These are phyloP conservation scores for Eucalyptus curtisii DNA, from an alignment of 345 rosid genomes.

Conservation along the genomic window DNA sequence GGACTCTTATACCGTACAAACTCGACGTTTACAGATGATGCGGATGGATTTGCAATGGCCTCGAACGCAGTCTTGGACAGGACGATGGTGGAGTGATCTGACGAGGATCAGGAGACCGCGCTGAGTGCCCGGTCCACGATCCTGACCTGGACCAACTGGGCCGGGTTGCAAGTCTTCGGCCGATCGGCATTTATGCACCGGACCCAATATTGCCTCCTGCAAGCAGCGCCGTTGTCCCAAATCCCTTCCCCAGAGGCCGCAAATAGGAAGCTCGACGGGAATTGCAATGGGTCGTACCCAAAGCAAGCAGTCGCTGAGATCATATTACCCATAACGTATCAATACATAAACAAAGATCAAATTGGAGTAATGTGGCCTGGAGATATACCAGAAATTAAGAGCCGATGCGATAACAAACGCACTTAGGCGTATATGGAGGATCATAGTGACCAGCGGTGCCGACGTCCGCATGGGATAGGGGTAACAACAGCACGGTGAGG, in stretches of 20 bases:
- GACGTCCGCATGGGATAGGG: conserved; percentile 6
- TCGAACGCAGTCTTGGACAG: conserved; percentile 33
- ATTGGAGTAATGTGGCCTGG: too few relatives aligned
- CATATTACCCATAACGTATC: background rate
- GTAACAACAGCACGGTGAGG: background rate
- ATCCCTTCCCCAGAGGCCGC: conserved; percentile 45
- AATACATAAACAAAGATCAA: background rate
- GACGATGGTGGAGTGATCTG: conserved; percentile 17
- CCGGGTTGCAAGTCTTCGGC: conserved; percentile 10
- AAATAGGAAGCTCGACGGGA: conserved; percentile 33
- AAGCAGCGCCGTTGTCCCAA: conserved; percentile 60
- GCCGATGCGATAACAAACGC: background rate
- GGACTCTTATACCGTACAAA: conserved; percentile 30
- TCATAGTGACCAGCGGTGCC: conserved; percentile 27
- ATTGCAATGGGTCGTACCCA: conserved; percentile 18
- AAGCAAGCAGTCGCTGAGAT: conserved; percentile 39
- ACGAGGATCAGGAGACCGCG: conserved; percentile 20
- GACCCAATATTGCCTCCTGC: conserved; percentile 42
- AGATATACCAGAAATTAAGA: background rate
- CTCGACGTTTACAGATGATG: conserved; percentile 24
- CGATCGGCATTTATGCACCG: conserved; percentile 35
- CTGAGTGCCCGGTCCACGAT: conserved; percentile 34
- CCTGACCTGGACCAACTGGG: conserved; percentile 13
- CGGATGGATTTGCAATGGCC: conserved; percentile 13
- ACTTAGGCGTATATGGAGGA: conserved; percentile 39